These are phyloP conservation scores for Dianthus caryophyllus DNA, from an alignment of 148 eudicot species.

Conservation along the genomic window DNA sequence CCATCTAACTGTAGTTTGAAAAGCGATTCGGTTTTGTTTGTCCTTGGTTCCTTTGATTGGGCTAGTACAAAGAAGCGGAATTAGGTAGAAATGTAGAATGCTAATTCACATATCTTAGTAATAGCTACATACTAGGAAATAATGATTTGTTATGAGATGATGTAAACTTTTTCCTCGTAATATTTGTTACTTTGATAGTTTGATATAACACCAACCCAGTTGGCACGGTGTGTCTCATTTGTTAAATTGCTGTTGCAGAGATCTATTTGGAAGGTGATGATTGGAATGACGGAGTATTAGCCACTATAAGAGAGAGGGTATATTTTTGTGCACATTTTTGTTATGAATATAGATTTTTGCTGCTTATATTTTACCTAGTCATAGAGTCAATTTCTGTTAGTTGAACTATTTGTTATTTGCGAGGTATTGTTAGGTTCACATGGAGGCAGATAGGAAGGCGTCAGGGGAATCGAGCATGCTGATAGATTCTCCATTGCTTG, in stretches of 20 bases:
- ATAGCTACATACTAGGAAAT: not conserved
- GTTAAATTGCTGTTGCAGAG: constrained; percentile 40
- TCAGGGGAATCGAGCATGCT: constrained; percentile 41
- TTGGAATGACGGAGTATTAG: constrained; percentile 97
- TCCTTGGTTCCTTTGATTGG: not conserved
- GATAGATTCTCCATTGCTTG: constrained; percentile 45
- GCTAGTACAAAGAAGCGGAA: not conserved
- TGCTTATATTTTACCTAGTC: not conserved
- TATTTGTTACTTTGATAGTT: not conserved
- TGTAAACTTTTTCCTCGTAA: not conserved
- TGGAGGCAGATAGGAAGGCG: constrained; percentile 90
- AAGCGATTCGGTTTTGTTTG: not conserved
- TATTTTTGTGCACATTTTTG: constrained; percentile 5
- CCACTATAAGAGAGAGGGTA: constrained; percentile 96
- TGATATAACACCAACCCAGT: not conserved
- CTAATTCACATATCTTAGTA: not conserved
- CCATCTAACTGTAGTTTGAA: not conserved
- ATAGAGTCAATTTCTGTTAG: constrained; percentile 4
- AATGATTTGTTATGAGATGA: not conserved
- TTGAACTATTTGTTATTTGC: constrained; percentile 13
- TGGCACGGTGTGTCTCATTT: constrained; percentile 1
- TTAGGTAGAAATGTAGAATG: not conserved
- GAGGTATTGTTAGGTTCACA: constrained; percentile 68
- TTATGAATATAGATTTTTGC: not conserved
- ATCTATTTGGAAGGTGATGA: constrained; percentile 77